phyloP scores from a whole-genome alignment of 306 rosid species.

The Styphnolobium japonicum region DNA sequence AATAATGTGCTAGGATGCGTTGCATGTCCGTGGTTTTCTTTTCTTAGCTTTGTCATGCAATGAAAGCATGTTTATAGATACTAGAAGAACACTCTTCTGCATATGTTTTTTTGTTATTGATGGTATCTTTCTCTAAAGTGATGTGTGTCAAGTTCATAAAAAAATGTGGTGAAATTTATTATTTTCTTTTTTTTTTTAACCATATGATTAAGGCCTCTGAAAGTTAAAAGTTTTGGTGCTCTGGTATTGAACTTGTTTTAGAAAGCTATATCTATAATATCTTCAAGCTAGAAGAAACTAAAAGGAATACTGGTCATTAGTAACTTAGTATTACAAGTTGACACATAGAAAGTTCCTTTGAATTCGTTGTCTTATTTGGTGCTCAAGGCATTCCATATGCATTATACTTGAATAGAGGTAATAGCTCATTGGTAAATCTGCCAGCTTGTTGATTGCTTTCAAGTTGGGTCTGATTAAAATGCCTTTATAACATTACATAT shows the following conservation, averaged over 20 bases:
- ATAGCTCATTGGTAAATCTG: background rate
- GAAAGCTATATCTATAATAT: background rate
- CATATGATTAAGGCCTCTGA: background rate
- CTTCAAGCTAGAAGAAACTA: background rate
- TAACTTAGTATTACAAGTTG: conserved; percentile 9
- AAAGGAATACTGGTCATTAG: background rate
- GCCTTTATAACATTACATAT: background rate
- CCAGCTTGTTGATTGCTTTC: background rate
- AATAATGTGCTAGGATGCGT: background rate
- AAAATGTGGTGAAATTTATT: background rate
- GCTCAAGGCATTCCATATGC: background rate
- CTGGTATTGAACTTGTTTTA: background rate
- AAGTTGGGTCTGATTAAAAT: background rate
- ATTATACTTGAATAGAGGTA: background rate
- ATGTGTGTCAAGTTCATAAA: background rate
- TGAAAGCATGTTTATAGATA: background rate
- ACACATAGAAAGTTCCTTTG: background rate
- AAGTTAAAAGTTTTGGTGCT: background rate
- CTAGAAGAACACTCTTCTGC: background rate
- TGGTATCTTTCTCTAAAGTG: background rate
- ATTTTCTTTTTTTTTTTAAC: background rate
- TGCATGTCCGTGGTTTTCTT: background rate
- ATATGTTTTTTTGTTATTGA: background rate
- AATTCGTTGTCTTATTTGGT: background rate
- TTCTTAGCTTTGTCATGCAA: background rate